Evolutionary conservation across 108 stramenopile species (phyloP).

Genomic region (Nitzschia sp.): DNA sequence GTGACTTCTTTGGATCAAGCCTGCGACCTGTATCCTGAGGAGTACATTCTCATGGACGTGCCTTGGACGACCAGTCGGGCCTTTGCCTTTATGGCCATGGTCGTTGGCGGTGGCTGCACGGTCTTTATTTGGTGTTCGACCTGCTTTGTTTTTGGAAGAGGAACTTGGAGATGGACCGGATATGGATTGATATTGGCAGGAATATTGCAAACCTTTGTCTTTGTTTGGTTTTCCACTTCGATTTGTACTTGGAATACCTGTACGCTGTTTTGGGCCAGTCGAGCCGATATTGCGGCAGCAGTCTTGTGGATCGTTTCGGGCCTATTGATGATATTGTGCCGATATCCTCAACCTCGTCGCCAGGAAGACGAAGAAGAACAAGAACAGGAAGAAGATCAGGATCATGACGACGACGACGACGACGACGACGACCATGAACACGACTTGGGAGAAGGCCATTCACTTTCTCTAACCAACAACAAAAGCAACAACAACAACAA

Average conservation of each 20-base stretch:
- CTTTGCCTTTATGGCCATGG: constrained; percentile 56
- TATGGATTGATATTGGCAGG: constrained; percentile 53
- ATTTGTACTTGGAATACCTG: constrained; percentile 58
- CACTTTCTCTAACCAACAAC: too few relatives aligned
- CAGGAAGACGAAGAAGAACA: too few relatives aligned
- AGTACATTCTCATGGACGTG: constrained; percentile 47
- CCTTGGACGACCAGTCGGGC: constrained; percentile 51
- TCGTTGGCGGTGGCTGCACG: constrained; percentile 65
- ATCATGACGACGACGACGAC: too few relatives aligned
- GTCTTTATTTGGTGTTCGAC: constrained; percentile 66
- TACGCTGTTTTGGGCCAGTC: constrained; percentile 50
- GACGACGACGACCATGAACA: too few relatives aligned
- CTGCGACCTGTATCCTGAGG: constrained; percentile 47
- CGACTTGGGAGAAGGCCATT: too few relatives aligned
- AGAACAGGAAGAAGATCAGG: too few relatives aligned
- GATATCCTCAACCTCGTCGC: constrained; percentile 53
- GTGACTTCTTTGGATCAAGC: constrained; percentile 1
- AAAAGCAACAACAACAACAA: too few relatives aligned
- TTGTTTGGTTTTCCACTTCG: constrained; percentile 61
- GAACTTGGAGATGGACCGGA: constrained; percentile 71
- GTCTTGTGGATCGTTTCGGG: constrained; percentile 48
- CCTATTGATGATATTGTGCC: constrained; percentile 42
- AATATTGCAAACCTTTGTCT: too few relatives aligned
- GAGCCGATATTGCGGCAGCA: constrained; percentile 52
- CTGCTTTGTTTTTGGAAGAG: constrained; percentile 58